A percentile compares a stretch with the other conserved stretches of the same genome.
Evolutionary conservation across 805 yeast genomes (phyloP).

Genomic region (Blastobotrys peoriensis): DNA sequence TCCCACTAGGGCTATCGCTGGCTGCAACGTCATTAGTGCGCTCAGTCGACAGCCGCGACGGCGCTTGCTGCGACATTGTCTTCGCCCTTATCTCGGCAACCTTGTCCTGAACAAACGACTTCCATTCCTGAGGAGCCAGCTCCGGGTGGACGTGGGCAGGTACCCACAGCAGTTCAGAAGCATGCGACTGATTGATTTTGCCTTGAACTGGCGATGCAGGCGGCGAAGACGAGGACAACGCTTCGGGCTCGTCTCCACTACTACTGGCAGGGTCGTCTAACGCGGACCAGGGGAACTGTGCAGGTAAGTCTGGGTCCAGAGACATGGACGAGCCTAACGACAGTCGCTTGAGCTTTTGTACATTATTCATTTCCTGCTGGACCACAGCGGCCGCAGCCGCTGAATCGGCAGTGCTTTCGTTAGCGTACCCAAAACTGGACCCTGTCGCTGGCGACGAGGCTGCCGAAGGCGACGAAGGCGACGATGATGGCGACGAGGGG

Average conservation of each 20-base stretch:
- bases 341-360: constrained; percentile 36
- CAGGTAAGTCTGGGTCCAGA: constrained; percentile 37
- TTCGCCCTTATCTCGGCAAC: constrained; percentile 31
- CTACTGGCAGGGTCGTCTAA: not conserved
- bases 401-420: constrained; percentile 14
- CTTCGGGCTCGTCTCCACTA: not conserved
- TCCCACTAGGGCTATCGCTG: constrained; percentile 6
- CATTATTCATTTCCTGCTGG: constrained; percentile 36
- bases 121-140: constrained; percentile 81
- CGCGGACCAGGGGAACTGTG: not conserved
- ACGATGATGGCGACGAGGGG: not conserved
- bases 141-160: constrained; percentile 94
- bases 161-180: constrained; percentile 66
- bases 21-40: constrained; percentile 1
- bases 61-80: not conserved
- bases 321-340: constrained; percentile 33
- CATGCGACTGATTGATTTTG: constrained; percentile 13
- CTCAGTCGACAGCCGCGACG: constrained; percentile 8
- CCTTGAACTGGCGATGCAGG: constrained; percentile 8
- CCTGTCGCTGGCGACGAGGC: not conserved
- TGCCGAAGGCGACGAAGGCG: not conserved
- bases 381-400: constrained; percentile 30
- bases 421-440: constrained; percentile 1
- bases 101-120: constrained; percentile 34
- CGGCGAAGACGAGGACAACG: not conserved